Evolutionary conservation across 2,329 filamentous ascomycete genomes (phyloP).

Genomic region (Fusarium liriodendri): DNA sequence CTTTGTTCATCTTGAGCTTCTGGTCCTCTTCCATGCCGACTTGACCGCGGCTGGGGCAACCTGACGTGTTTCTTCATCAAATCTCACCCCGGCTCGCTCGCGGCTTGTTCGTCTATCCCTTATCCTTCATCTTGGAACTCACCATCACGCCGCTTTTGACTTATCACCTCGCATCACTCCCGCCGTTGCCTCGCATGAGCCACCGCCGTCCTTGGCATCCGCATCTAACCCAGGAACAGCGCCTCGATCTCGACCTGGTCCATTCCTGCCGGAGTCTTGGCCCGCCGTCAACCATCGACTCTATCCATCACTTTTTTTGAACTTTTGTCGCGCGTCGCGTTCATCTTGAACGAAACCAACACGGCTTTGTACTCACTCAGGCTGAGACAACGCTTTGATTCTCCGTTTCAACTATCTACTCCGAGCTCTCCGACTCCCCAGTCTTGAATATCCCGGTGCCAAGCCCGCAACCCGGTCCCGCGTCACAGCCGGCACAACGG

Average conservation of each 20-base stretch:
- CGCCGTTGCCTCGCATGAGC: background rate
- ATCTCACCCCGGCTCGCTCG: background rate
- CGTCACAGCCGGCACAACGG: slow-evolving; percentile 16
- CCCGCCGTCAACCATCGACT: slow-evolving; percentile 24
- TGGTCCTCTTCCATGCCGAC: background rate
- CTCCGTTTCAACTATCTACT: background rate
- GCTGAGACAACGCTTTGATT: slow-evolving; percentile 1
- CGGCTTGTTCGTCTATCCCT: background rate
- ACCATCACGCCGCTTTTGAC: background rate
- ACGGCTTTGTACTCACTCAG: slow-evolving; percentile 1
- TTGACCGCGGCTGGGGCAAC: background rate
- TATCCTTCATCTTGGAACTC: background rate
- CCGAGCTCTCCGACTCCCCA: background rate
- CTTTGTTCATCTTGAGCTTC: background rate
- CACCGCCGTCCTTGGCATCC: slow-evolving; percentile 5
- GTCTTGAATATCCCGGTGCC: slow-evolving; percentile 15
- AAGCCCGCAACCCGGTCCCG: slow-evolving; percentile 1
- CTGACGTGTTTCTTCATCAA: background rate
- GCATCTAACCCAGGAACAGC: slow-evolving; percentile 19
- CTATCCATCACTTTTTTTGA: slow-evolving; percentile 9
- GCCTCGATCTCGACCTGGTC: slow-evolving; percentile 1
- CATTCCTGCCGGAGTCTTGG: slow-evolving; percentile 18
- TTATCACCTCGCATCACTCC: background rate
- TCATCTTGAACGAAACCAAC: slow-evolving; percentile 7
- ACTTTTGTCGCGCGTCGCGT: slow-evolving; percentile 2